Evolutionary conservation across 164 flowering plant genomes (phyloP), one percentile per base, ranked within the genome.

Genomic region (Hamamelis virginiana): DNA sequence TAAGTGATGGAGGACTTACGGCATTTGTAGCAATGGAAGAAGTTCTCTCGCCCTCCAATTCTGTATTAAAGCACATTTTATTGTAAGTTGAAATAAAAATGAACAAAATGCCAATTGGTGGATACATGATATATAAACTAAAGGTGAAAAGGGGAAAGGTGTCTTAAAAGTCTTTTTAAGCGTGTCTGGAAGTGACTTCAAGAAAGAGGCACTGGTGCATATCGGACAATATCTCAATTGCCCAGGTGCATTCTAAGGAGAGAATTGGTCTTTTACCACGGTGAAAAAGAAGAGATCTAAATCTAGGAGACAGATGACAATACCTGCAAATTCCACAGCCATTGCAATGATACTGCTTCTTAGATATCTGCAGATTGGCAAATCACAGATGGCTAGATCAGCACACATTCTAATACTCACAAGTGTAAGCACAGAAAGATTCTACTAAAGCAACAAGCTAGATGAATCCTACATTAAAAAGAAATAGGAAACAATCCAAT

Each of bases 301-400:
- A 50, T 23, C 19, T 26, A 13, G 14, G 14, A 41, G 9, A 67
- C 1, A 18, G 19, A 38, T n/a, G 23, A 73, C 6, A 47, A 46
- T 83, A 94, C 98, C 98, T 89, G 94, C 97, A 94, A 60, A 94
- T 94, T 52, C 93, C 97, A 77, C 97, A 94, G 10, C 92, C 98
- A 66, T 81, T 76, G 70, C 98, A 94, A 62, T 94, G 98, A 68
- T 85, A 91, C 82, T 91, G 98, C 53, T 72, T 69, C 85, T 90
- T 94, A 9, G 97, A 87, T 62, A 74, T 77, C 98, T 94, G 91
- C 82, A 86, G 15, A 43, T 76, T 21, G 44, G 33, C 16, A 59
- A 72, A 74, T 61, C 15, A 69, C 69, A 6, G 41, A 33, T 33
- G 41, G 6, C 41, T 6, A 33, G 6, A 6, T 33, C 4, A 33